Conservation (phyloP, 2,329 filamentous ascomycete species). For the Xylariales sp. region DNA sequence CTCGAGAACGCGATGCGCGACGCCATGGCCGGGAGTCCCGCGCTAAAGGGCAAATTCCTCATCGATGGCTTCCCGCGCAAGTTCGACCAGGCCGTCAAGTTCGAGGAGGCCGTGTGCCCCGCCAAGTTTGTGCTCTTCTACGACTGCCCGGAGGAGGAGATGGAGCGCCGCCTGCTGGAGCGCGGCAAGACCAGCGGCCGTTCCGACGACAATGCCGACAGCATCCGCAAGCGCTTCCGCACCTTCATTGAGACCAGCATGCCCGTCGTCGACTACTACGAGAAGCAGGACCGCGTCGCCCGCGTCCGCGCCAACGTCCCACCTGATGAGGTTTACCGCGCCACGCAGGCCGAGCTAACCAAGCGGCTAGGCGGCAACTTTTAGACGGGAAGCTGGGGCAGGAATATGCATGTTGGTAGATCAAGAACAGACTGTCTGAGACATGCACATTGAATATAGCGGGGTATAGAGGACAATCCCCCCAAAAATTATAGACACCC, state of each 20-base stretch:
- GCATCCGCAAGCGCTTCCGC: slow-evolving; percentile 95
- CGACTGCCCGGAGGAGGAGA: slow-evolving; percentile 89
- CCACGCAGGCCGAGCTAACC: slow-evolving; percentile 63
- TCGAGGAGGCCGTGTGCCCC: slow-evolving; percentile 88
- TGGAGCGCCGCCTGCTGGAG: slow-evolving; percentile 86
- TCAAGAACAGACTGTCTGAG: slow-evolving; percentile 5
- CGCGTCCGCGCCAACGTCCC: slow-evolving; percentile 78
- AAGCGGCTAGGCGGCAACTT: slow-evolving; percentile 61
- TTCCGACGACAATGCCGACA: slow-evolving; percentile 93
- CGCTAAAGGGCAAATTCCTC: slow-evolving; percentile 71
- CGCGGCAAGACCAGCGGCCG: slow-evolving; percentile 93
- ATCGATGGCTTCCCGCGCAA: slow-evolving; percentile 92
- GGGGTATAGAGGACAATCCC: slow-evolving; percentile 28
- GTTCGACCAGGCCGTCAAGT: slow-evolving; percentile 95
- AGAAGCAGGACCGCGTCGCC: slow-evolving; percentile 80
- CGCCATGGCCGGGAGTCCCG: slow-evolving; percentile 58
- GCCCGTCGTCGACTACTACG: slow-evolving; percentile 92
- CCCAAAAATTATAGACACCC: slow-evolving; percentile 19
- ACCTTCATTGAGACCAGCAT: slow-evolving; percentile 96
- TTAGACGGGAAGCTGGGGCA: slow-evolving; percentile 15
- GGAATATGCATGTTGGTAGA: neutral
- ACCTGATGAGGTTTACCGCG: slow-evolving; percentile 71
- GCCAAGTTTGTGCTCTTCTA: slow-evolving; percentile 92
- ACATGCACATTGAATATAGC: slow-evolving; percentile 1
- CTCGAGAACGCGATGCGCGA: slow-evolving; percentile 93